A percentile compares a stretch with the other conserved stretches of the same genome.
Evolutionary conservation across 768 basidiomycete genomes (phyloP).

Genomic region (Boletus bicolor): DNA sequence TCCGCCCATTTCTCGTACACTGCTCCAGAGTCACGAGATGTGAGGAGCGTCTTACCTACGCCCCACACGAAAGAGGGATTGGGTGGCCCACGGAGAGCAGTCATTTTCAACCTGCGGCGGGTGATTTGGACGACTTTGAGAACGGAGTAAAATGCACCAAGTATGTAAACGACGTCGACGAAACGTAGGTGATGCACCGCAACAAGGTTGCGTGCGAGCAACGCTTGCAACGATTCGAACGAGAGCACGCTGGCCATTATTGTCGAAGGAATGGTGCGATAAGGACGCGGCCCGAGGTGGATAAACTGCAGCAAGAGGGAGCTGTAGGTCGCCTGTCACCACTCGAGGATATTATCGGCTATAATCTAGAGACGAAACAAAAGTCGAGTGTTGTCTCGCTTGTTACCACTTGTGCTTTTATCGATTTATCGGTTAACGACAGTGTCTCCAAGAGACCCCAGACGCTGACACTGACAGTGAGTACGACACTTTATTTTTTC

Average conservation of each 20-base stretch:
- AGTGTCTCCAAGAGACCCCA: no score
- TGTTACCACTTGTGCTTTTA: no score
- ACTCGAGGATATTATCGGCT: no score
- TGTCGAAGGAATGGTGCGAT: not conserved
- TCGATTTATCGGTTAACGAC: no score
- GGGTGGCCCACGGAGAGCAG: slow-evolving; percentile 21
- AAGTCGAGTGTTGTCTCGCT: no score
- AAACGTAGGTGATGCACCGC: not conserved
- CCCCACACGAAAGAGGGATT: slow-evolving; percentile 20
- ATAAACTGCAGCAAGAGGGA: no score
- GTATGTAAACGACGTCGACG: not conserved
- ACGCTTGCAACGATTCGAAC: slow-evolving; percentile 1
- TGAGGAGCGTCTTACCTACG: not conserved
- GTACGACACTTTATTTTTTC: no score
- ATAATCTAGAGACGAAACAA: no score
- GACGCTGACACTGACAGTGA: no score
- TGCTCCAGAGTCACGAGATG: slow-evolving; percentile 25
- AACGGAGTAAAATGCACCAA: slow-evolving; percentile 7
- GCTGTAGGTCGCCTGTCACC: no score
- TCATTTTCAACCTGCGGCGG: slow-evolving; percentile 13
- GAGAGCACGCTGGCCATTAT: not conserved
- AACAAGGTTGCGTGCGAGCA: not conserved
- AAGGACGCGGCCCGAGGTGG: not conserved
- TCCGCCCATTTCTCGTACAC: slow-evolving; percentile 47
- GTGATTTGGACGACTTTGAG: slow-evolving; percentile 4